Percentiles rank a stretch among this genome's conserved stretches.
Evolutionary conservation across 371 early-diverging fungal species (phyloP).

Genomic region (Mortierella sp.): DNA sequence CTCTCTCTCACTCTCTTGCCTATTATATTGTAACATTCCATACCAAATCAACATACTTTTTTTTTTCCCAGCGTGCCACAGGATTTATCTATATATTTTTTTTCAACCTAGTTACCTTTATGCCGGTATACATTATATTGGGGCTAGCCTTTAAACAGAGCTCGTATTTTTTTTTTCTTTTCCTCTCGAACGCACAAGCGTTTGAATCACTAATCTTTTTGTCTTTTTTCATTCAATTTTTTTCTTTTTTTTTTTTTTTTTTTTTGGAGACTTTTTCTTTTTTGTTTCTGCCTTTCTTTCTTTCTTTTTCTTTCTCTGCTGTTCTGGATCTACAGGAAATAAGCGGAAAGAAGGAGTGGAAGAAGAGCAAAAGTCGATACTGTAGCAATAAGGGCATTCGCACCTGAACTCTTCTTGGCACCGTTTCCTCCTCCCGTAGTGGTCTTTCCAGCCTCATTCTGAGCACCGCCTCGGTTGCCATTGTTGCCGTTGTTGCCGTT

Average conservation of each 20-base stretch:
- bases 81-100: not conserved
- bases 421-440: not conserved
- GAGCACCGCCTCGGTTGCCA: not conserved
- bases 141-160: not conserved
- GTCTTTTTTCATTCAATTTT: not conserved
- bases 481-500: not conserved
- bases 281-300: too few relatives aligned
- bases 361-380: slow-evolving; percentile 23
- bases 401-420: slow-evolving; percentile 14
- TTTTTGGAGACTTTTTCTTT: not conserved
- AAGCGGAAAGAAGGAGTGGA: slow-evolving; percentile 25
- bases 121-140: not conserved
- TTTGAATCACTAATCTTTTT: too few relatives aligned
- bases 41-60: slow-evolving; percentile 5
- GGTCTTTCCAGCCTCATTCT: slow-evolving; percentile 10
- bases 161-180: slow-evolving; percentile 1
- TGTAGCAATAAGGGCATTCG: slow-evolving; percentile 9
- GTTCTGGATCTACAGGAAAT: slow-evolving; percentile 12
- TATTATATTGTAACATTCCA: not conserved
- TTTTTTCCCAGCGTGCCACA: not conserved
- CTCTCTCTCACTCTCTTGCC: not conserved
- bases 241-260: not conserved
- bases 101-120: too few relatives aligned
- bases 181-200: not conserved
- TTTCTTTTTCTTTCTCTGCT: not conserved